phyloP scores from a whole-genome alignment of 108 stramenopile species.

The Nitzschia inconspicua region DNA sequence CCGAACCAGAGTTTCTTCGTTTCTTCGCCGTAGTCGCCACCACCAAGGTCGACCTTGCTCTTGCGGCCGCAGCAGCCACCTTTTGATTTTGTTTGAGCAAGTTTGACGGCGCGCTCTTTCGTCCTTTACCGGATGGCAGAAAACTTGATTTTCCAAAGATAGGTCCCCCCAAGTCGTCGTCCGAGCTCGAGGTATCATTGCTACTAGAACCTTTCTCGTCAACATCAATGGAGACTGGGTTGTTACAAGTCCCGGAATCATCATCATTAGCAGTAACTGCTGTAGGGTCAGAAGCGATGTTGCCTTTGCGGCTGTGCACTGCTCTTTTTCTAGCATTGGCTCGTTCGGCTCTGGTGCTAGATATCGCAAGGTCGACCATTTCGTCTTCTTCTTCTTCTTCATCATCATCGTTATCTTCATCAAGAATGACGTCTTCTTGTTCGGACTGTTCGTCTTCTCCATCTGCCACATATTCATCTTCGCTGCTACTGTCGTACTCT shows the following conservation, averaged over 20 bases:
- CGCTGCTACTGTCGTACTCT: not conserved
- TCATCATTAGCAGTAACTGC: too few relatives aligned
- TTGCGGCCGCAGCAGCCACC: constrained; percentile 4
- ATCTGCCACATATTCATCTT: constrained; percentile 22
- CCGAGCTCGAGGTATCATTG: too few relatives aligned
- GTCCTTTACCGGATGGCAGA: not conserved
- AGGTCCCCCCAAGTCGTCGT: too few relatives aligned
- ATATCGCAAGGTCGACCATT: not conserved
- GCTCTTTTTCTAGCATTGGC: not conserved
- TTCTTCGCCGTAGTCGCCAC: constrained; percentile 1
- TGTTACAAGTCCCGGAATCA: too few relatives aligned
- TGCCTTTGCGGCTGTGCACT: not conserved
- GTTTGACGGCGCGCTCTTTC: constrained; percentile 13
- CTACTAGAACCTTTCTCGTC: constrained; percentile 1
- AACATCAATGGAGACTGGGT: too few relatives aligned
- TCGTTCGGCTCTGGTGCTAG: not conserved
- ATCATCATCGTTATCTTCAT: constrained; percentile 18
- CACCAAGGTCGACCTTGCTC: not conserved
- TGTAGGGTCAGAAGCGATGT: not conserved
- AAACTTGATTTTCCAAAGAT: too few relatives aligned
- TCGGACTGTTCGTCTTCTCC: constrained; percentile 30
- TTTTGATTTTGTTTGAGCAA: not conserved
- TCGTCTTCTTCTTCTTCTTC: constrained; percentile 1
- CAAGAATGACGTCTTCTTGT: not conserved
- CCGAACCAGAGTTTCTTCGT: not conserved